These are phyloP conservation scores for Cladosporium sp. DNA, from an alignment of 2,329 filamentous ascomycete genomes.

Conservation along the genomic window DNA sequence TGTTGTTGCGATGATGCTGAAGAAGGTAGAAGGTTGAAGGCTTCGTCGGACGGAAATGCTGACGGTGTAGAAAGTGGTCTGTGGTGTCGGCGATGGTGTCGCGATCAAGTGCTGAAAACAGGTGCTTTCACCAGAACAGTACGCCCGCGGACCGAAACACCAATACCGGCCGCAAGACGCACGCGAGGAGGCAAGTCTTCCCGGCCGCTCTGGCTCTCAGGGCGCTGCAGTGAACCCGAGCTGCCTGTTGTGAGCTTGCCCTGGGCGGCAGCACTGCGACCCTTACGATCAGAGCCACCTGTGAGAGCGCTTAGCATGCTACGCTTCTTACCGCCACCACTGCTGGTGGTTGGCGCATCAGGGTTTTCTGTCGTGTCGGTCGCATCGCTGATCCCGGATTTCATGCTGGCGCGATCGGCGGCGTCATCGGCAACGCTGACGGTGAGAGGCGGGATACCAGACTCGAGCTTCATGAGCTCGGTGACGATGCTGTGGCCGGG, in stretches of 20 bases:
- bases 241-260: constrained; percentile 40
- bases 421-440: constrained; percentile 45
- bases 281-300: constrained; percentile 35
- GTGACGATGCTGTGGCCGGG: constrained; percentile 71
- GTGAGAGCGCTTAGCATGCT: constrained; percentile 48
- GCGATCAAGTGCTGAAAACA: constrained; percentile 38
- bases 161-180: constrained; percentile 49
- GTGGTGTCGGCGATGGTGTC: background rate
- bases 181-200: constrained; percentile 46
- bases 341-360: constrained; percentile 20
- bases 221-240: constrained; percentile 40
- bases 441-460: constrained; percentile 50
- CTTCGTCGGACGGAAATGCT: background rate
- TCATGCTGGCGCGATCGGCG: constrained; percentile 42
- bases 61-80: background rate
- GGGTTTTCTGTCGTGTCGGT: constrained; percentile 32
- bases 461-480: constrained; percentile 82
- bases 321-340: constrained; percentile 30
- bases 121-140: constrained; percentile 52
- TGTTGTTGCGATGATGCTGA: background rate
- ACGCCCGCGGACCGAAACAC: constrained; percentile 51
- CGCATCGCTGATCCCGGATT: constrained; percentile 38
- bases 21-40: background rate
- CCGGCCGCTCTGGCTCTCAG: constrained; percentile 42
- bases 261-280: constrained; percentile 30